phyloP scores from a whole-genome alignment of 192 early-diverging fungal genomes.

The Lobosporangium transversale region DNA sequence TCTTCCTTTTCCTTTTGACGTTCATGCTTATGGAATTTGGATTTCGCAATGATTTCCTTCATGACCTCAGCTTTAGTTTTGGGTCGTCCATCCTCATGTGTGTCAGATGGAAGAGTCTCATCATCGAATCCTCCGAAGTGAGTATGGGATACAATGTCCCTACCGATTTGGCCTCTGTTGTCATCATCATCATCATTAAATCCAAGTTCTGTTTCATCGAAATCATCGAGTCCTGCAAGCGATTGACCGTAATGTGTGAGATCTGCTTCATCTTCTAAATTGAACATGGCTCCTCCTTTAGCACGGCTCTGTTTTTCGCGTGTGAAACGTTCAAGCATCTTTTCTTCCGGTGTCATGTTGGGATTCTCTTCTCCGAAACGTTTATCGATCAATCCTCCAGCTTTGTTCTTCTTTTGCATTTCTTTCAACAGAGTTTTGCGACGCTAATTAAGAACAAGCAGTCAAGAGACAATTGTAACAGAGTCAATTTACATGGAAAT shows the following conservation, averaged over 20 bases:
- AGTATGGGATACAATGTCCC: slow-evolving; percentile 69
- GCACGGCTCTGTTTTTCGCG: slow-evolving; percentile 67
- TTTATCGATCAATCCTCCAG: slow-evolving; percentile 85
- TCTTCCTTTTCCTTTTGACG: slow-evolving; percentile 90
- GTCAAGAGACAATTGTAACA: too few relatives aligned
- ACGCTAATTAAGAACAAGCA: slow-evolving; percentile 59
- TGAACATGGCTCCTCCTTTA: slow-evolving; percentile 68
- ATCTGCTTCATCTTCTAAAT: slow-evolving; percentile 85
- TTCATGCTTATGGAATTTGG: slow-evolving; percentile 94
- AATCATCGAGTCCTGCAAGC: slow-evolving; percentile 83
- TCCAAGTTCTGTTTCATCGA: slow-evolving; percentile 74
- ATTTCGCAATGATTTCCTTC: slow-evolving; percentile 98
- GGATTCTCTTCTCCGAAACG: slow-evolving; percentile 95
- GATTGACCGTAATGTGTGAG: slow-evolving; percentile 97
- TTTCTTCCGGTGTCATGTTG: slow-evolving; percentile 91
- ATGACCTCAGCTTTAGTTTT: slow-evolving; percentile 96
- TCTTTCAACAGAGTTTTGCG: slow-evolving; percentile 87
- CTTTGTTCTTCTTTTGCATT: slow-evolving; percentile 72
- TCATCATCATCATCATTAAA: slow-evolving; percentile 70
- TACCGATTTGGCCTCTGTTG: slow-evolving; percentile 70
- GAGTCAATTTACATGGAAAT: too few relatives aligned
- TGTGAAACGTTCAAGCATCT: slow-evolving; percentile 95
- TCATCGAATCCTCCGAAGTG: slow-evolving; percentile 95
- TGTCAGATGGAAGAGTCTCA: slow-evolving; percentile 50
- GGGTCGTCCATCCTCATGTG: slow-evolving; percentile 58